Evolutionary conservation across 257 asterid species (phyloP).

Genomic region (Salvia rosmarinus): DNA sequence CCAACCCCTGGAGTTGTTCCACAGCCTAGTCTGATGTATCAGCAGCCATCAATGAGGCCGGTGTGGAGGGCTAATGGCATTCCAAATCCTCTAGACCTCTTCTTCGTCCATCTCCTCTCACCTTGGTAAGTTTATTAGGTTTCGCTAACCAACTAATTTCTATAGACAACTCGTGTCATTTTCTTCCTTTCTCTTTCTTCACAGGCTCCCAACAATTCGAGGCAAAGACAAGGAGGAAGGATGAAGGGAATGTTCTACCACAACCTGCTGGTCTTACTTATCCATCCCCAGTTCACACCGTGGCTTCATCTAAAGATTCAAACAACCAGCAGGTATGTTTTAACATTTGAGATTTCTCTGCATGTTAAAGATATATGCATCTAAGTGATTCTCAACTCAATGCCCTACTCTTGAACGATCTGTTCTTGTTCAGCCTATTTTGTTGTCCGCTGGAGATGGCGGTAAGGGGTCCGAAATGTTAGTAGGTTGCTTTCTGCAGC

Average conservation of each 20-base stretch:
- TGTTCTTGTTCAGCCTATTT: constrained; percentile 26
- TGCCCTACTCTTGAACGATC: no score
- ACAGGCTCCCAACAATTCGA: constrained; percentile 56
- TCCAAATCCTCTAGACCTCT: constrained; percentile 48
- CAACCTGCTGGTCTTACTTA: constrained; percentile 49
- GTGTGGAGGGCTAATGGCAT: constrained; percentile 71
- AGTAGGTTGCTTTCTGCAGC: constrained; percentile 70
- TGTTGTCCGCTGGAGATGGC: constrained; percentile 41
- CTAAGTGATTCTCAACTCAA: background rate
- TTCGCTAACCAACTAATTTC: constrained; percentile 7
- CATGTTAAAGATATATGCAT: background rate
- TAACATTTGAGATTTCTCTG: background rate
- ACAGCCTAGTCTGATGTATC: constrained; percentile 59
- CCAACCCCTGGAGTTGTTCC: constrained; percentile 57
- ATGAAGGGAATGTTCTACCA: constrained; percentile 46
- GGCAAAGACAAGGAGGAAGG: constrained; percentile 71
- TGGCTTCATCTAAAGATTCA: constrained; percentile 51
- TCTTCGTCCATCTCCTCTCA: constrained; percentile 55
- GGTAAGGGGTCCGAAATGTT: constrained; percentile 60
- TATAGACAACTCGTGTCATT: background rate
- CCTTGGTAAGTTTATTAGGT: constrained; percentile 55
- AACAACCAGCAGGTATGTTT: constrained; percentile 57
- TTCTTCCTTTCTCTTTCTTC: background rate
- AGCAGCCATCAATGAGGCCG: constrained; percentile 61
- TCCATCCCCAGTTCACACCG: constrained; percentile 42